phyloP scores from a whole-genome alignment of 129 eudicot species.

The Lactuca saligna region DNA sequence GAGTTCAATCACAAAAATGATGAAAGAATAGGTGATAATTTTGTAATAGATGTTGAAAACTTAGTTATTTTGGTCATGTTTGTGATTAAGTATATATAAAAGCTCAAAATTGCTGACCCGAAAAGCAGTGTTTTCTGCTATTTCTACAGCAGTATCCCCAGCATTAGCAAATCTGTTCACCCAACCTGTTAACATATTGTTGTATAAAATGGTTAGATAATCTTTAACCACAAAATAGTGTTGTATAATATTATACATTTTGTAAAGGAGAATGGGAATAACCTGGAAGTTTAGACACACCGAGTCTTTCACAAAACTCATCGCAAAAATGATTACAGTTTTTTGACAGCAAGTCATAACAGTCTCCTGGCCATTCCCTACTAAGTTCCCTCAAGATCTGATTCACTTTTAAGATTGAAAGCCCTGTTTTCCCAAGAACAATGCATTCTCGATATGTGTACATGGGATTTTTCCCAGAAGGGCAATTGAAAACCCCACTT shows the following conservation, averaged over 20 bases:
- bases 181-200: conserved; percentile 60
- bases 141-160: conserved; percentile 93
- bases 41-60: not conserved
- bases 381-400: conserved; percentile 88
- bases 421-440: conserved; percentile 73
- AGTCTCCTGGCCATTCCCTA: conserved; percentile 92
- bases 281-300: conserved; percentile 92
- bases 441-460: conserved; percentile 87
- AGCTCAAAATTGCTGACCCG: conserved; percentile 44
- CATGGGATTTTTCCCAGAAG: conserved; percentile 82
- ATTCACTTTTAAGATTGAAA: conserved; percentile 52
- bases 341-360: conserved; percentile 79
- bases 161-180: conserved; percentile 96
- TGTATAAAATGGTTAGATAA: not conserved
- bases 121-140: conserved; percentile 87
- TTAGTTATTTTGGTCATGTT: not conserved
- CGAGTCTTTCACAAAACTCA: conserved; percentile 86
- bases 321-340: conserved; percentile 98
- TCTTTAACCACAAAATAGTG: not conserved
- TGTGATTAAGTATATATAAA: not conserved
- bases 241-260: not conserved
- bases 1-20: too few relatives aligned
- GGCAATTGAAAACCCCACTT: conserved; percentile 92
- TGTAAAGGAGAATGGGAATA: conserved; percentile 5
- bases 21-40: too few relatives aligned